These are phyloP conservation scores for Blumeria graminis DNA, from an alignment of 2,329 filamentous ascomycete genomes.

Conservation along the genomic window DNA sequence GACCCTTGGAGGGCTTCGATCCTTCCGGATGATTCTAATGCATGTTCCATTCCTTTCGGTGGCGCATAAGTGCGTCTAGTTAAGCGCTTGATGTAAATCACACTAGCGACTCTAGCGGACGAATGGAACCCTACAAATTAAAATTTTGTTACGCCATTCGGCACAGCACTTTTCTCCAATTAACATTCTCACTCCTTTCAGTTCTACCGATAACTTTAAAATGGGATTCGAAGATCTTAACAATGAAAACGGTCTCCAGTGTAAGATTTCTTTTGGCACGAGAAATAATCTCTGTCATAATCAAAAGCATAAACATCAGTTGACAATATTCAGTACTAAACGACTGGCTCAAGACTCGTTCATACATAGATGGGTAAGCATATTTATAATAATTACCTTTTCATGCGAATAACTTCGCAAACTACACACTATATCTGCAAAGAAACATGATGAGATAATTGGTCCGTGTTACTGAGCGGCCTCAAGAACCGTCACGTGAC, in stretches of 20 bases:
- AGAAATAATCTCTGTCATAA: background rate
- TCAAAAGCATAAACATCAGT: slow-evolving; percentile 4
- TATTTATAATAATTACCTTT: slow-evolving; percentile 3
- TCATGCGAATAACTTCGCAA: slow-evolving; percentile 1
- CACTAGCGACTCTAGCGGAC: too few relatives aligned
- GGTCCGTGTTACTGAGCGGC: slow-evolving; percentile 91
- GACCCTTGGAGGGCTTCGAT: too few relatives aligned
- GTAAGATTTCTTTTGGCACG: slow-evolving; percentile 17
- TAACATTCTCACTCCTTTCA: too few relatives aligned
- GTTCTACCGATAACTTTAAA: slow-evolving; percentile 3
- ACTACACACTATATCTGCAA: slow-evolving; percentile 2
- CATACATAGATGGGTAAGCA: slow-evolving; percentile 62
- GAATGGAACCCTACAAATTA: too few relatives aligned
- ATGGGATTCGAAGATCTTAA: slow-evolving; percentile 51
- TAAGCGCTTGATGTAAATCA: too few relatives aligned
- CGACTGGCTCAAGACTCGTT: slow-evolving; percentile 49
- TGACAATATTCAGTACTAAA: slow-evolving; percentile 34
- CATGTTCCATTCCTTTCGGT: too few relatives aligned
- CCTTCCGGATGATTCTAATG: too few relatives aligned
- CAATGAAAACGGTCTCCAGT: slow-evolving; percentile 36
- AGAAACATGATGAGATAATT: slow-evolving; percentile 53
- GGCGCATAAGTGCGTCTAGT: too few relatives aligned
- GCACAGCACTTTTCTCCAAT: background rate
- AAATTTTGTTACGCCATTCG: background rate
- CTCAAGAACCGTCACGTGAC: slow-evolving; percentile 76